Evolutionary conservation across 805 yeast genomes (phyloP).

Genomic region (Hemisphaericaspora nanyangensis): DNA sequence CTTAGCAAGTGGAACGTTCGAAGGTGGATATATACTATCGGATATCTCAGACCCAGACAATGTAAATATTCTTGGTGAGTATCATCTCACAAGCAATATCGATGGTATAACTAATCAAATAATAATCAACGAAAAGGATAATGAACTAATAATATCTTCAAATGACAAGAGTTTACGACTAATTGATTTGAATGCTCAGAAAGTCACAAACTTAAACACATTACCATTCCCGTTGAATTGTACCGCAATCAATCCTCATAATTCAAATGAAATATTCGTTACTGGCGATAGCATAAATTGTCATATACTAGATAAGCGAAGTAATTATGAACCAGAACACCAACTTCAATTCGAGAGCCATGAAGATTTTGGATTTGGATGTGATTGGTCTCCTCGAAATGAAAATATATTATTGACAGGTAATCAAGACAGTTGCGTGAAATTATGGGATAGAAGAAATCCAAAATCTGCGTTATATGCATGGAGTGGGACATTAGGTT

Average conservation of each 20-base stretch:
- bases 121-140: conserved; percentile 25
- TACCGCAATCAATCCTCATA: conserved; percentile 37
- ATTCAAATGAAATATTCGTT: conserved; percentile 37
- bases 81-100: conserved; percentile 34
- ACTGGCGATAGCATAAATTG: conserved; percentile 49
- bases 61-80: conserved; percentile 26
- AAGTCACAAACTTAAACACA: conserved; percentile 14
- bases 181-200: conserved; percentile 30
- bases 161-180: conserved; percentile 45
- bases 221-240: conserved; percentile 50
- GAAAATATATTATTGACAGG: conserved; percentile 50
- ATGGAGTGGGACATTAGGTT: conserved; percentile 35
- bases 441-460: conserved; percentile 49
- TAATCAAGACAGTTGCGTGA: conserved; percentile 56
- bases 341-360: conserved; percentile 35
- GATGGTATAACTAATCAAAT: conserved; percentile 55
- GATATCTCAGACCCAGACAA: conserved; percentile 24
- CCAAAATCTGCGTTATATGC: conserved; percentile 20
- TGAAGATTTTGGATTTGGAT: conserved; percentile 53
- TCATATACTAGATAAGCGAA: conserved; percentile 43
- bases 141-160: conserved; percentile 43
- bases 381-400: conserved; percentile 51
- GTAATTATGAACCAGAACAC: neutral
- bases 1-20: conserved; percentile 51
- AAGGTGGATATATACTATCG: conserved; percentile 45